Evolutionary conservation across 2,329 filamentous ascomycete species (phyloP).

Genomic region (Xylariaceae sp.): DNA sequence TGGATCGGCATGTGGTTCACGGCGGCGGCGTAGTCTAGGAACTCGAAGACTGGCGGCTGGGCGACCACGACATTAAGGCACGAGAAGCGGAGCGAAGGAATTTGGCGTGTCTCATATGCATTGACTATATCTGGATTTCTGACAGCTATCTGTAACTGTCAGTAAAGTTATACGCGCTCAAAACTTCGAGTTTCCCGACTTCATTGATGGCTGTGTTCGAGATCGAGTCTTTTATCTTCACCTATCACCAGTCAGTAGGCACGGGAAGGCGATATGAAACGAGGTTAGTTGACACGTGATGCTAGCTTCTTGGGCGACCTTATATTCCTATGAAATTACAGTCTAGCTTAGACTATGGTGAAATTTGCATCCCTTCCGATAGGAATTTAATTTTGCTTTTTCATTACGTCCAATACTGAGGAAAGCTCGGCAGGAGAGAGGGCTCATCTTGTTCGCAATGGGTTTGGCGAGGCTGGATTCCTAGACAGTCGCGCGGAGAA

Average conservation of each 20-base stretch:
- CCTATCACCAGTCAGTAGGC: conserved; percentile 14
- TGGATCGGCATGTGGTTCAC: too few species aligned
- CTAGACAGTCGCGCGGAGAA: not conserved
- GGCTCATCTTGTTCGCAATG: conserved; percentile 1
- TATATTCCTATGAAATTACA: not conserved
- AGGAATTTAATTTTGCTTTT: not conserved
- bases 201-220: not conserved
- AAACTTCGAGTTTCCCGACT: not conserved
- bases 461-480: not conserved
- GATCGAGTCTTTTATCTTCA: conserved; percentile 15
- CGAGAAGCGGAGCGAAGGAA: too few species aligned
- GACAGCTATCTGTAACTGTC: too few species aligned
- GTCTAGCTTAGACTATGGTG: not conserved
- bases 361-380: not conserved
- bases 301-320: not conserved
- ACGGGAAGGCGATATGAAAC: conserved; percentile 15
- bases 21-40: too few species aligned
- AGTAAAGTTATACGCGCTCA: not conserved
- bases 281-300: not conserved
- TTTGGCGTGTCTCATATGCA: too few species aligned
- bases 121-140: too few species aligned
- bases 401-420: not conserved
- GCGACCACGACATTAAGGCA: too few species aligned
- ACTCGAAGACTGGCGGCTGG: too few species aligned
- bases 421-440: not conserved